These are phyloP conservation scores for Carex sylvatica DNA, from an alignment of 202 grass and related monocot species.

Conservation along the genomic window DNA sequence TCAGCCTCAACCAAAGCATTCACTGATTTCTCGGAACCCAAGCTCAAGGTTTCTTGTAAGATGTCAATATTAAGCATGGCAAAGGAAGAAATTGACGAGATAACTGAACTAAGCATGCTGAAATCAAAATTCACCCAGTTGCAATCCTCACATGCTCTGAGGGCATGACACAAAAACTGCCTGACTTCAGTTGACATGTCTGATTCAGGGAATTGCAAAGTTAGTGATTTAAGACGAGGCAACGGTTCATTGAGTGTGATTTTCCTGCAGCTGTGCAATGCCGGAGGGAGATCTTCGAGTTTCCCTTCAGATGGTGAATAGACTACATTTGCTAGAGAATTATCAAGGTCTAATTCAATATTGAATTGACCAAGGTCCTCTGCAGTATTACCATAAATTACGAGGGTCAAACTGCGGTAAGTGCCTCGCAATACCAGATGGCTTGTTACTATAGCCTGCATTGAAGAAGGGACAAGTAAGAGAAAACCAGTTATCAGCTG, in stretches of 20 bases:
- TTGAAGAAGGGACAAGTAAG: conserved; percentile 22
- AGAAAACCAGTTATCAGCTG: background rate
- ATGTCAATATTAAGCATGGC: conserved; percentile 36
- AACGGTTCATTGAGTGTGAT: conserved; percentile 68
- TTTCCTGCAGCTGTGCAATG: conserved; percentile 58
- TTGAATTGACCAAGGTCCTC: conserved; percentile 99
- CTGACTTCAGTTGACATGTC: conserved; percentile 62
- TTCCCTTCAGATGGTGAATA: conserved; percentile 90
- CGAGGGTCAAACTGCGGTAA: conserved; percentile 87
- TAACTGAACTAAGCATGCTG: conserved; percentile 54
- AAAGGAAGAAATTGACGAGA: conserved; percentile 62
- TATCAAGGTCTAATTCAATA: conserved; percentile 85
- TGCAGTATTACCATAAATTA: conserved; percentile 94
- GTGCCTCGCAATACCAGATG: conserved; percentile 90
- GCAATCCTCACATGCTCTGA: conserved; percentile 53
- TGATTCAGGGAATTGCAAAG: conserved; percentile 48
- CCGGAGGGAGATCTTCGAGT: conserved; percentile 86
- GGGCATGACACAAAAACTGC: conserved; percentile 55
- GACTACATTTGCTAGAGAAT: conserved; percentile 83
- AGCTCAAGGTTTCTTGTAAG: conserved; percentile 38
- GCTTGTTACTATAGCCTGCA: conserved; percentile 95
- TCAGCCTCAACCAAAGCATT: conserved; percentile 50
- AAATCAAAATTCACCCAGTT: conserved; percentile 49
- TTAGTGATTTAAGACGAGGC: conserved; percentile 62
- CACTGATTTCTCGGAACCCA: conserved; percentile 35